A percentile compares a stretch with the other conserved stretches of the same genome.
Conservation (phyloP, 2,329 filamentous ascomycete genomes). For the Xylariaceae sp. region DNA sequence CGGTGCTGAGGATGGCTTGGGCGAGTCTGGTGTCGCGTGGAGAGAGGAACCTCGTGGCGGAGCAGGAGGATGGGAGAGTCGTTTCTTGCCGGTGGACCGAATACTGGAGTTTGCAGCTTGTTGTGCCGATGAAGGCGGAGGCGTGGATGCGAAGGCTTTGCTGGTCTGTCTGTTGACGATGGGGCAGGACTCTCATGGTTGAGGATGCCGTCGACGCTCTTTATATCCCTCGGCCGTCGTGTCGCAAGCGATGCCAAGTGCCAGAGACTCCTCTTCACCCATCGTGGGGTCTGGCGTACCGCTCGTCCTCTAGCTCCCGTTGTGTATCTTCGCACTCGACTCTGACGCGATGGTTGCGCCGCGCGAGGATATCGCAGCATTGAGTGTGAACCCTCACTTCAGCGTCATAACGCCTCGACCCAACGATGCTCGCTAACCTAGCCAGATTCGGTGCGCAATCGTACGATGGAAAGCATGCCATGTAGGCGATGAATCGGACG, state of each 20-base stretch:
- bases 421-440: slow-evolving; percentile 13
- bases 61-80: slow-evolving; percentile 18
- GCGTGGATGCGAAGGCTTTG: slow-evolving; percentile 10
- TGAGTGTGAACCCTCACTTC: slow-evolving; percentile 10
- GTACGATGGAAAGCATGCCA: slow-evolving; percentile 25
- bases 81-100: slow-evolving; percentile 11
- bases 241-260: not conserved
- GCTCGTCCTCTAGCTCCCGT: slow-evolving; percentile 7
- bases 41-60: slow-evolving; percentile 27
- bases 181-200: slow-evolving; percentile 14
- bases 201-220: slow-evolving; percentile 12
- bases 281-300: slow-evolving; percentile 4
- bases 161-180: slow-evolving; percentile 13
- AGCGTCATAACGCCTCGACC: slow-evolving; percentile 8
- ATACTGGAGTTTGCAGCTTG: slow-evolving; percentile 7
- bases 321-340: slow-evolving; percentile 12
- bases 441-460: slow-evolving; percentile 23
- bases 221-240: slow-evolving; percentile 23
- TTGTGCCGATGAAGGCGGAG: slow-evolving; percentile 5
- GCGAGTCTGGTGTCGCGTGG: slow-evolving; percentile 10
- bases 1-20: slow-evolving; percentile 8
- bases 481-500: slow-evolving; percentile 14
- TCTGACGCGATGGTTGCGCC: slow-evolving; percentile 4
- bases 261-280: slow-evolving; percentile 1
- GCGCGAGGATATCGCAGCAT: not conserved